phyloP scores from a whole-genome alignment of 345 rosid species.

The Citrus trifoliata region DNA sequence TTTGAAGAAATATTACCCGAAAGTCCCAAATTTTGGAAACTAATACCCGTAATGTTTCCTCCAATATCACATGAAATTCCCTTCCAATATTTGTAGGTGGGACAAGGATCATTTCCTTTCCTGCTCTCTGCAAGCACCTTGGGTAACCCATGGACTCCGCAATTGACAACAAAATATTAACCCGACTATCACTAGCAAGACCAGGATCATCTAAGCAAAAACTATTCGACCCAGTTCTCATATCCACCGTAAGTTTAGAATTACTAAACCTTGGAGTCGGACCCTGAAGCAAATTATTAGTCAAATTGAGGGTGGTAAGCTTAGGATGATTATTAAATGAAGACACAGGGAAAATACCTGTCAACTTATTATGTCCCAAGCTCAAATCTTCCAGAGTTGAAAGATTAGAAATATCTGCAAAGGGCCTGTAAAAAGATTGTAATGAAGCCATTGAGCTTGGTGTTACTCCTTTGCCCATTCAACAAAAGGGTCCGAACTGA shows the following conservation, averaged over 20 bases:
- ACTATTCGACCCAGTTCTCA: constrained; percentile 8
- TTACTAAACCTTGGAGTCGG: constrained; percentile 42
- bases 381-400: constrained; percentile 25
- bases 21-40: constrained; percentile 43
- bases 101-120: constrained; percentile 57
- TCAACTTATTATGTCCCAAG: constrained; percentile 35
- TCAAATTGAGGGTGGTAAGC: constrained; percentile 27
- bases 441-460: constrained; percentile 40
- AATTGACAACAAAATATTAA: constrained; percentile 31
- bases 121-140: constrained; percentile 29
- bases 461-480: not conserved
- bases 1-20: constrained; percentile 48
- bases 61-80: constrained; percentile 45
- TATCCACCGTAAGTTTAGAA: constrained; percentile 16
- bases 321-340: constrained; percentile 32
- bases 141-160: constrained; percentile 27
- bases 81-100: constrained; percentile 23
- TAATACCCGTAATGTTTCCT: constrained; percentile 29
- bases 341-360: constrained; percentile 42
- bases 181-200: constrained; percentile 34
- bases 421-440: constrained; percentile 50
- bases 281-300: constrained; percentile 61
- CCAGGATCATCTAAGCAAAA: constrained; percentile 23
- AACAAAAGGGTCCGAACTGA: constrained; percentile 19
- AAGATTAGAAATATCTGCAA: constrained; percentile 31